Conservation (phyloP, 148 eudicot genomes). For the Vaccinium corymbosum region DNA sequence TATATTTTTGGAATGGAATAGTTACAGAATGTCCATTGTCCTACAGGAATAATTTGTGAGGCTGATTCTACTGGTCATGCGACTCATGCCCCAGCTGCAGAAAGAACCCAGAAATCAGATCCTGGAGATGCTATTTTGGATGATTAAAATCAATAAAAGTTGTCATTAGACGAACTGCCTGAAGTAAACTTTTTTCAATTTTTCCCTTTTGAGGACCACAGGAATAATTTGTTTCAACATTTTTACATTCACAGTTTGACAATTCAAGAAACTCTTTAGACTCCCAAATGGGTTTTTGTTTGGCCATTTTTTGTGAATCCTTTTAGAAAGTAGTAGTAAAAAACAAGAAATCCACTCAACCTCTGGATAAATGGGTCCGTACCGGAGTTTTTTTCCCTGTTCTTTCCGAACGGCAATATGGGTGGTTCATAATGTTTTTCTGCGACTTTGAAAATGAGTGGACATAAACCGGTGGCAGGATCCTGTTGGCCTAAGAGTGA, state of each 20-base stretch:
- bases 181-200: background rate
- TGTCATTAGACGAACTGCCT: background rate
- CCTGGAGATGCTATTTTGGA: constrained; percentile 27
- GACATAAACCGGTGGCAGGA: background rate
- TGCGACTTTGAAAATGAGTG: background rate
- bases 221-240: background rate
- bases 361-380: background rate
- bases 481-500: too few species aligned
- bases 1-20: too few species aligned
- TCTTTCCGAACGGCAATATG: background rate
- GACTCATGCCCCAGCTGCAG: constrained; percentile 6
- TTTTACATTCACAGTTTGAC: background rate
- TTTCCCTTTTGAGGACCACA: too few species aligned
- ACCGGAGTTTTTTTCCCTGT: background rate
- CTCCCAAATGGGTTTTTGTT: background rate
- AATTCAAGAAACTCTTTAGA: background rate
- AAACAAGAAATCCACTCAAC: background rate
- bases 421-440: background rate
- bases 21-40: background rate
- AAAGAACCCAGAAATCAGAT: constrained; percentile 9
- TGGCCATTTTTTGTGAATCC: background rate
- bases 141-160: constrained; percentile 9
- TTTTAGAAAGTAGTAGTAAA: background rate
- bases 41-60: background rate
- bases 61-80: background rate